Base-by-base conservation (phyloP, 345 rosid species). In the Salix caprea region DNA sequence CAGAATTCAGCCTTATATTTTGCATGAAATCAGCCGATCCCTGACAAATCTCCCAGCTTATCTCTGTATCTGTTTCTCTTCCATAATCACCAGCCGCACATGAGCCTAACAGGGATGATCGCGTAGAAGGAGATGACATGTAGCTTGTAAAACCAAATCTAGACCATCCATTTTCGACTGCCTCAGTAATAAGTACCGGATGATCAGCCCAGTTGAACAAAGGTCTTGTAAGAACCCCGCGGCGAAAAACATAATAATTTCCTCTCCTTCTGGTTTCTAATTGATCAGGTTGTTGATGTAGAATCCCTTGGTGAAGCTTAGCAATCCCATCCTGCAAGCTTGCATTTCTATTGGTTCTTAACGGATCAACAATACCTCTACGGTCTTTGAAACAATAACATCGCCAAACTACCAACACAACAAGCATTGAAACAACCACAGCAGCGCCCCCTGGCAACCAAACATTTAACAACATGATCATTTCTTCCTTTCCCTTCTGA, bases 121-220 rank as follows among this genome's bases (percentile, higher is more conserved):
- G 74, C 2, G 85, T 70, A 1, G 88, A 79, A 4, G 89, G 82
- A 19, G 84, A 81, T 11, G 88, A 65, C 79, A 76, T 74, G 81
- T 82, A 87, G 39, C 76, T 87, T 16, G 85, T 24, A 76, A 95
- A 95, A 12, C 91, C 97, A 62, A 95, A 95, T 79, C 94, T 79
- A 2, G 94, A 87, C 99, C 97, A 95, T 7, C 99, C 97, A 72
- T 89, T 90, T 70, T 95, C 97, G 5, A 88, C 90, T 0, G 97
- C 97, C 71, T 93, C 97, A 1, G 90, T 83, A 21, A 93, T 78
- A 23, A 91, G 87, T 16, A 87, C 80, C 2, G 96, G 97, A 77
- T 95, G 90, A 75, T 93, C 97, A 56, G 86, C 76, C 98, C 98
- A 94, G 72, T 24, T 81, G 81, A 95, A 95, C 67, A 91, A 70